Conservation (phyloP, 768 basidiomycete genomes). For the Collybia sordida region DNA sequence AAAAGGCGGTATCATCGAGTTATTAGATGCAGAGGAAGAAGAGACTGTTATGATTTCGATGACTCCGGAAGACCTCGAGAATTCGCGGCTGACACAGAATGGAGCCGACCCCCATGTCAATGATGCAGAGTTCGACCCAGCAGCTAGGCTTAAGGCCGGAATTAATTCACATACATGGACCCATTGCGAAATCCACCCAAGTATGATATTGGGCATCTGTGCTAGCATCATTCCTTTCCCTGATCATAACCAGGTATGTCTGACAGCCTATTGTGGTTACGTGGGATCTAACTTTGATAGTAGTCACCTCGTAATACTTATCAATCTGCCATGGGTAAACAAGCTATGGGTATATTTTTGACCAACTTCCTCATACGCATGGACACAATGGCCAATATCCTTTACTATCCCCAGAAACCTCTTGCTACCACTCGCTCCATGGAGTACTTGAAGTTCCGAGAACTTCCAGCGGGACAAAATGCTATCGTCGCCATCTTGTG, state of each 20-base stretch:
- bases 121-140: constrained; percentile 78
- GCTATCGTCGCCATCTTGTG: constrained; percentile 98
- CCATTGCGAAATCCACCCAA: constrained; percentile 98
- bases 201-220: constrained; percentile 98
- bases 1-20: constrained; percentile 86
- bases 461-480: constrained; percentile 98
- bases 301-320: constrained; percentile 99
- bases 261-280: not conserved
- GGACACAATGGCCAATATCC: constrained; percentile 99
- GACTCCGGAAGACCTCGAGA: constrained; percentile 94
- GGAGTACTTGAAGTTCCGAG: constrained; percentile 99
- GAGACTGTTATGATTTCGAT: constrained; percentile 99
- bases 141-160: constrained; percentile 83
- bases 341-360: constrained; percentile 99
- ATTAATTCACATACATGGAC: constrained; percentile 92
- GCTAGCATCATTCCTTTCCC: constrained; percentile 99
- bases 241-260: constrained; percentile 93
- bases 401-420: constrained; percentile 99
- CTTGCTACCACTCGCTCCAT: constrained; percentile 98
- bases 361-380: constrained; percentile 98
- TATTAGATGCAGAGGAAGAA: constrained; percentile 98
- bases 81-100: constrained; percentile 65
- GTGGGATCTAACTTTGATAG: constrained; percentile 8
- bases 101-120: constrained; percentile 58
- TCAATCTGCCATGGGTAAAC: constrained; percentile 99